Evolutionary conservation across 331 rosid genomes (phyloP).

Genomic region (Telfairia occidentalis): DNA sequence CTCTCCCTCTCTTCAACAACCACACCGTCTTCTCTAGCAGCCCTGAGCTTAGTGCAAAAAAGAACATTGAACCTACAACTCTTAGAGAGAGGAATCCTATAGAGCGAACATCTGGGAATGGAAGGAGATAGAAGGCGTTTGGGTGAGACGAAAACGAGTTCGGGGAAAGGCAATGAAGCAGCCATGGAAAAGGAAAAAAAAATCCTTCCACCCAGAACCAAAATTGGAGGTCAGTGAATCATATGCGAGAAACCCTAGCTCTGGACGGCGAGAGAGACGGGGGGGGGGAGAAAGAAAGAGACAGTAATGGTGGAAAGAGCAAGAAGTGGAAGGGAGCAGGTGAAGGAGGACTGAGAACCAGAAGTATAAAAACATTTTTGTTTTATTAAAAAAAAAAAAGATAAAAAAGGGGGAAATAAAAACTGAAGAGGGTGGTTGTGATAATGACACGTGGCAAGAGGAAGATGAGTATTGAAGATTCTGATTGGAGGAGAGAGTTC

Average conservation of each 20-base stretch:
- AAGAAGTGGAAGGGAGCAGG: constrained; percentile 6
- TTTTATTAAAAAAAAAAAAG: not conserved
- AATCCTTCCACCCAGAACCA: not conserved
- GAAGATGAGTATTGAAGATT: constrained; percentile 32
- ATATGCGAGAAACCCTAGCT: constrained; percentile 26
- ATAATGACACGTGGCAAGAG: constrained; percentile 53
- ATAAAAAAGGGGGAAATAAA: not conserved
- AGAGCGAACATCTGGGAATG: constrained; percentile 14
- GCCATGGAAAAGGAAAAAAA: constrained; percentile 35
- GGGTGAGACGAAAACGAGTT: constrained; percentile 47
- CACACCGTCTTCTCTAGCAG: constrained; percentile 43
- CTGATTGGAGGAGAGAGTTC: constrained; percentile 32
- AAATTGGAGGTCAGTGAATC: not conserved
- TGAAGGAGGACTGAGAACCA: not conserved
- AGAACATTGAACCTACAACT: constrained; percentile 9
- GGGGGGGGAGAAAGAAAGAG: constrained; percentile 7
- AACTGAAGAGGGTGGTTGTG: constrained; percentile 43
- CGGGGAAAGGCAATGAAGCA: constrained; percentile 39
- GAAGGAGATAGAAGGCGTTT: constrained; percentile 31
- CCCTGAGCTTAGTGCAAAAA: constrained; percentile 33
- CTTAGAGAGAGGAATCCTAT: constrained; percentile 13
- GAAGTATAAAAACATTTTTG: not conserved
- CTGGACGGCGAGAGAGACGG: constrained; percentile 13
- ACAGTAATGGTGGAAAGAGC: not conserved
- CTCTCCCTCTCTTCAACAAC: constrained; percentile 34